These are phyloP conservation scores for Fomitopsis pulvina DNA, from an alignment of 768 basidiomycete genomes.

Conservation along the genomic window DNA sequence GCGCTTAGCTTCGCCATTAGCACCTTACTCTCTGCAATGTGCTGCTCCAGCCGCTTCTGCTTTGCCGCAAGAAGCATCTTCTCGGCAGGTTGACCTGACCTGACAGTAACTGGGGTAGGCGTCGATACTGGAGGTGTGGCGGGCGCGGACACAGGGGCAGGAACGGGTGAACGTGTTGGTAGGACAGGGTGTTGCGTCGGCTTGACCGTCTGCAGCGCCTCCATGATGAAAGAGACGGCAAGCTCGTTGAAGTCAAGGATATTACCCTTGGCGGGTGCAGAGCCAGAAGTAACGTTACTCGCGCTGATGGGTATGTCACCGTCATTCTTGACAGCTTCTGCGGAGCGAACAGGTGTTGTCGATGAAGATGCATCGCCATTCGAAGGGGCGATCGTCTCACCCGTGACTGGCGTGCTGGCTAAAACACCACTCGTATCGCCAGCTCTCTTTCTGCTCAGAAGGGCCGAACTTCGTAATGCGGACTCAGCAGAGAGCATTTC, in stretches of 20 bases:
- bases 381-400: no score
- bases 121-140: neutral
- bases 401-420: neutral
- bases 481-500: neutral
- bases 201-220: conserved; percentile 43
- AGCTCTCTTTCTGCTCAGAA: neutral
- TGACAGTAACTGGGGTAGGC: conserved; percentile 8
- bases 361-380: no score
- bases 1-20: conserved; percentile 41
- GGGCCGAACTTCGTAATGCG: neutral
- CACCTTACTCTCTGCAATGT: conserved; percentile 46
- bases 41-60: conserved; percentile 40
- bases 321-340: neutral
- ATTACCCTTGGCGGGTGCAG: neutral
- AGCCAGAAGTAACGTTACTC: neutral
- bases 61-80: conserved; percentile 34
- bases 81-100: conserved; percentile 14
- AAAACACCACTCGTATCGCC: neutral
- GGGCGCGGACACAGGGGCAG: neutral
- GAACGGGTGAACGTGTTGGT: neutral
- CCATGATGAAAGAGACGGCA: conserved; percentile 51
- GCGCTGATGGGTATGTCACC: neutral
- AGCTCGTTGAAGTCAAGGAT: conserved; percentile 38
- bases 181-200: conserved; percentile 15
- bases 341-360: neutral